Evolutionary conservation across 2,329 filamentous ascomycete genomes (phyloP).

Genomic region (Cytospora paraplurivora): DNA sequence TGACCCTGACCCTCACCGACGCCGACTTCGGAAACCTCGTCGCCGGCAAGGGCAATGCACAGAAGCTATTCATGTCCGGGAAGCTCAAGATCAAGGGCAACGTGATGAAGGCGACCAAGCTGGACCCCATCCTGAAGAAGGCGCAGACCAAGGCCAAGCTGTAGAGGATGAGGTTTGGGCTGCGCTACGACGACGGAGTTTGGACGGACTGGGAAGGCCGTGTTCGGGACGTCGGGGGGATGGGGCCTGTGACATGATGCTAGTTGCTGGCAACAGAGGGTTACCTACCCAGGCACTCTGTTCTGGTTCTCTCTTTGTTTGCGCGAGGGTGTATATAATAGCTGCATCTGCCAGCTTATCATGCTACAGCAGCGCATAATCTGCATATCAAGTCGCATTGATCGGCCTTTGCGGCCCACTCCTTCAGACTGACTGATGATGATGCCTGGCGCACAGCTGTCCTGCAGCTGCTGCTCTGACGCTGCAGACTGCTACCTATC

Average conservation of each 20-base stretch:
- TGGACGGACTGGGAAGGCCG: slow-evolving; percentile 27
- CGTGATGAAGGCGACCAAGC: slow-evolving; percentile 97
- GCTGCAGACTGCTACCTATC: neutral
- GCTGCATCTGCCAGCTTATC: neutral
- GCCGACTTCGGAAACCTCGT: slow-evolving; percentile 85
- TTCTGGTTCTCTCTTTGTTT: neutral
- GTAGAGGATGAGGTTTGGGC: slow-evolving; percentile 46
- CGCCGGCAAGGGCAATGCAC: slow-evolving; percentile 86
- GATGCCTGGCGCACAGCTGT: slow-evolving; percentile 5
- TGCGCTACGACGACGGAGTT: slow-evolving; percentile 26
- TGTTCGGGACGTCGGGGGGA: slow-evolving; percentile 11
- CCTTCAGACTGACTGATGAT: neutral
- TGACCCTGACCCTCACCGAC: slow-evolving; percentile 84
- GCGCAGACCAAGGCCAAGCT: slow-evolving; percentile 83
- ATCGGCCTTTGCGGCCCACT: neutral
- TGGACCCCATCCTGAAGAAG: slow-evolving; percentile 90
- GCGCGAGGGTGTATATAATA: slow-evolving; percentile 15
- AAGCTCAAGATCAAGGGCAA: slow-evolving; percentile 98
- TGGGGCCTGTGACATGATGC: neutral
- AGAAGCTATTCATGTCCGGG: slow-evolving; percentile 95
- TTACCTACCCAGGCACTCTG: neutral
- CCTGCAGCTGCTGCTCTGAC: neutral
- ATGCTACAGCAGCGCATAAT: neutral
- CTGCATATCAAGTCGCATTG: neutral
- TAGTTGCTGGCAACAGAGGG: neutral